Conservation (phyloP, 805 yeast species). For the Lachancea lanzarotensis region DNA sequence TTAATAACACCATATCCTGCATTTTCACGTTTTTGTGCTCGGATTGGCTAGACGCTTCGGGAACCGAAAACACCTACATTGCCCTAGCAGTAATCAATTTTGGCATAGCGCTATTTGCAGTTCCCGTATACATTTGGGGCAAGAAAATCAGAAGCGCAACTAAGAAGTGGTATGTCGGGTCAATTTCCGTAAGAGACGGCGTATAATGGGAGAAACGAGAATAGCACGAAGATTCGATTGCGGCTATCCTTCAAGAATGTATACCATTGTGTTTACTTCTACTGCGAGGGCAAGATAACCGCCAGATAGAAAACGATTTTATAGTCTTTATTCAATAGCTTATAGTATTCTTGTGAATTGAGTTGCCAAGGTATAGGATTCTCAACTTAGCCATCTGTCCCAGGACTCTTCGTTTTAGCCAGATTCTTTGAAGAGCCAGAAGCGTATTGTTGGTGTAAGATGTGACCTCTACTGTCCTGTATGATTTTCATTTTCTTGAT, state of each 20-base stretch:
- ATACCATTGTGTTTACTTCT: neutral
- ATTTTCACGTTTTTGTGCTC: constrained; percentile 62
- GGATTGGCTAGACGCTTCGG: constrained; percentile 50
- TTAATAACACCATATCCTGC: constrained; percentile 59
- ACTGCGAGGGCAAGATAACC: too few relatives aligned
- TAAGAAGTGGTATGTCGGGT: constrained; percentile 46
- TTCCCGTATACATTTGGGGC: constrained; percentile 57
- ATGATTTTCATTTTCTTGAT: too few relatives aligned
- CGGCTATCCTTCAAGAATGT: neutral
- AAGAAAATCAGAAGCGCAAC: constrained; percentile 54
- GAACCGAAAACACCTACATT: constrained; percentile 53
- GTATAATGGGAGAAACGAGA: neutral
- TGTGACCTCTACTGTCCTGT: neutral
- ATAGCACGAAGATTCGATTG: neutral
- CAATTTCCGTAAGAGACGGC: constrained; percentile 49
- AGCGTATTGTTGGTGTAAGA: too few relatives aligned
- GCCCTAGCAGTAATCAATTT: constrained; percentile 56
- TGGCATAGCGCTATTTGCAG: constrained; percentile 47
- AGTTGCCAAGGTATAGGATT: too few relatives aligned
- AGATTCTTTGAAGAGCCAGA: too few relatives aligned
- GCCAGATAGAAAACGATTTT: too few relatives aligned
- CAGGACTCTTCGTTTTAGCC: too few relatives aligned
- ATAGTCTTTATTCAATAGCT: too few relatives aligned
- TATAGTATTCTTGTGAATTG: too few relatives aligned
- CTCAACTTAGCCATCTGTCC: too few relatives aligned